phyloP scores from a whole-genome alignment of 2,329 filamentous ascomycete genomes.

The Penicillium expansum region DNA sequence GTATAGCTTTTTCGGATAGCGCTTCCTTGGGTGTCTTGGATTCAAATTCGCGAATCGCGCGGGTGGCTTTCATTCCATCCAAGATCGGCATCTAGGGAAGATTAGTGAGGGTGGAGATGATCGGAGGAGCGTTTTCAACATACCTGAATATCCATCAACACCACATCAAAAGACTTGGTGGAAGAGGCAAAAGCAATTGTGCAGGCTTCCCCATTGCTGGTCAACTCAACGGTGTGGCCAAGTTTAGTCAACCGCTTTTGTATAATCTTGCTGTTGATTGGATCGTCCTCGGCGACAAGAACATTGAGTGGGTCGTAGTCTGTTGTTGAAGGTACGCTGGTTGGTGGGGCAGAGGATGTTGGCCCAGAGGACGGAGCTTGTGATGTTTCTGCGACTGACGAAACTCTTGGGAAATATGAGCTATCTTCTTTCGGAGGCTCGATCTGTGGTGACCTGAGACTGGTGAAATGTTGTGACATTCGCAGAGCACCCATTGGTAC shows the following conservation, averaged over 20 bases:
- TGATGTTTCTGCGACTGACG: not conserved
- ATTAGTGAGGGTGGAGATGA: not conserved
- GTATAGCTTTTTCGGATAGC: constrained; percentile 57
- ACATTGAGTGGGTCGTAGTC: constrained; percentile 42
- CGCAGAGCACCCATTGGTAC: constrained; percentile 33
- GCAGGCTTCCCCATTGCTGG: constrained; percentile 83
- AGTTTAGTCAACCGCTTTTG: constrained; percentile 75
- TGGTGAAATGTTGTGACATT: constrained; percentile 25
- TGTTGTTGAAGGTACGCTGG: constrained; percentile 1
- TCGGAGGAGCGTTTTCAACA: constrained; percentile 28
- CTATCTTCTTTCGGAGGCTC: constrained; percentile 2
- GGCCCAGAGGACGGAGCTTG: not conserved
- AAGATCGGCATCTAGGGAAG: constrained; percentile 81
- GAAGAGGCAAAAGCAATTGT: constrained; percentile 66
- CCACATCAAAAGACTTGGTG: constrained; percentile 65
- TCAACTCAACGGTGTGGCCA: constrained; percentile 69
- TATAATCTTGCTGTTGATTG: constrained; percentile 81
- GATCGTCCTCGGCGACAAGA: constrained; percentile 83
- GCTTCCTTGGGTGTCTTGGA: constrained; percentile 47
- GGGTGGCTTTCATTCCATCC: constrained; percentile 79
- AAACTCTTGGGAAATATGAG: constrained; percentile 20
- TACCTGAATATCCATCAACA: constrained; percentile 94
- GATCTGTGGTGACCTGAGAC: constrained; percentile 1
- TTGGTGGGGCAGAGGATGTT: constrained; percentile 2
- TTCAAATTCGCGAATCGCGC: constrained; percentile 77